phyloP scores from a whole-genome alignment of 192 early-diverging fungal genomes.

The Thoreauomyces humboldtii region DNA sequence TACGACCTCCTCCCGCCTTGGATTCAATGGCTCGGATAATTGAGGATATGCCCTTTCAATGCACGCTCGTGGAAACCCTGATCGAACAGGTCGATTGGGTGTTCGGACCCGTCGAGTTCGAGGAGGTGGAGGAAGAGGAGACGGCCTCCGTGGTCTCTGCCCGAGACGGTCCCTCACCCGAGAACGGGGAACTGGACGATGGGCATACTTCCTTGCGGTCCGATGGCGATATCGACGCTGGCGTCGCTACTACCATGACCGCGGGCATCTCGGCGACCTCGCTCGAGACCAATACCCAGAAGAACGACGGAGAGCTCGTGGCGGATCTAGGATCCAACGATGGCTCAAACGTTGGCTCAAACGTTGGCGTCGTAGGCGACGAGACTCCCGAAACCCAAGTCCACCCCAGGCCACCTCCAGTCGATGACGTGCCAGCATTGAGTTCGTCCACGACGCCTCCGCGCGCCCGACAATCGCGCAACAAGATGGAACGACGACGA shows the following conservation, averaged over 20 bases:
- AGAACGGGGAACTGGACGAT: no score
- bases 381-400: background rate
- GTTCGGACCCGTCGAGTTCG: slow-evolving; percentile 59
- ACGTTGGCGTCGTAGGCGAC: slow-evolving; percentile 2
- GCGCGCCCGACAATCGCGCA: background rate
- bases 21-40: slow-evolving; percentile 33
- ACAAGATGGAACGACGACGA: slow-evolving; percentile 16
- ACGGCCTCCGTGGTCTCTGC: background rate
- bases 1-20: slow-evolving; percentile 34
- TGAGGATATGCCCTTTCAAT: slow-evolving; percentile 44
- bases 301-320: background rate
- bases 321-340: background rate
- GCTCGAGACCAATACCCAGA: background rate
- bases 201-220: no score
- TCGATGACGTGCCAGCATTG: no score
- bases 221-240: background rate
- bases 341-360: background rate
- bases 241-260: background rate
- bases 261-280: background rate
- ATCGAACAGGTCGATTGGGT: slow-evolving; percentile 56
- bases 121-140: slow-evolving; percentile 29
- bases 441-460: no score
- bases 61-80: slow-evolving; percentile 43
- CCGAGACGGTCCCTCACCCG: no score
- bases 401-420: background rate